phyloP scores from a whole-genome alignment of 805 yeast genomes.

The Yamadazyma laniorum region DNA sequence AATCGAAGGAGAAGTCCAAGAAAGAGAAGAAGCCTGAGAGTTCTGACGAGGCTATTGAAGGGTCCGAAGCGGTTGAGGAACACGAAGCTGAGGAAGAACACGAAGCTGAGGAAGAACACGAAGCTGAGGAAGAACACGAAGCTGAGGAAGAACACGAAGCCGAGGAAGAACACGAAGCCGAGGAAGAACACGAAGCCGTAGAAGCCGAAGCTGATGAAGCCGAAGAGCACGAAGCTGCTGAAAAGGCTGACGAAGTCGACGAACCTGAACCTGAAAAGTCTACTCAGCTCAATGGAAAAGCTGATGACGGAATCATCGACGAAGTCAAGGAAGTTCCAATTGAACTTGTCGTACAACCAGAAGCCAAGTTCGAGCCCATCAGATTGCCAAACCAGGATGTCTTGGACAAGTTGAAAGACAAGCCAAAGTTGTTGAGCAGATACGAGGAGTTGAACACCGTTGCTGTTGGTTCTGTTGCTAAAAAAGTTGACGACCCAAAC shows the following conservation, averaged over 20 bases:
- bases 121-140: slow-evolving; percentile 16
- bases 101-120: slow-evolving; percentile 15
- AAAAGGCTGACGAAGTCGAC: slow-evolving; percentile 21
- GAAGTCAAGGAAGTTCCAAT: slow-evolving; percentile 23
- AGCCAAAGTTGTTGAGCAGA: slow-evolving; percentile 48
- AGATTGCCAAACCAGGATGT: slow-evolving; percentile 35
- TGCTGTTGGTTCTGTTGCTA: slow-evolving; percentile 46
- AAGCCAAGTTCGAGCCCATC: slow-evolving; percentile 33
- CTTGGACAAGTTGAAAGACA: slow-evolving; percentile 40
- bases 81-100: slow-evolving; percentile 9
- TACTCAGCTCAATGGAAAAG: slow-evolving; percentile 16
- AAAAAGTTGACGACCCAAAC: slow-evolving; percentile 47
- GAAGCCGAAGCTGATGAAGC: slow-evolving; percentile 14
- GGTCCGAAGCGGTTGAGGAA: slow-evolving; percentile 14
- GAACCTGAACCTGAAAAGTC: slow-evolving; percentile 14
- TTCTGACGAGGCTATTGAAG: slow-evolving; percentile 7
- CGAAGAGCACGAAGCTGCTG: slow-evolving; percentile 10
- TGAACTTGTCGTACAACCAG: slow-evolving; percentile 32
- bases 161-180: slow-evolving; percentile 13
- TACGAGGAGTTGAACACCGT: slow-evolving; percentile 50
- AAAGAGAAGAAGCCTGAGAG: slow-evolving; percentile 7
- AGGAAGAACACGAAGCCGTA: slow-evolving; percentile 13
- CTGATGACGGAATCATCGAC: slow-evolving; percentile 26
- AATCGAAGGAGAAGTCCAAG: slow-evolving; percentile 8
- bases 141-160: slow-evolving; percentile 12